Base-by-base conservation (phyloP, 176 grass and related monocot species). In the Eremochloa ophiuroides region DNA sequence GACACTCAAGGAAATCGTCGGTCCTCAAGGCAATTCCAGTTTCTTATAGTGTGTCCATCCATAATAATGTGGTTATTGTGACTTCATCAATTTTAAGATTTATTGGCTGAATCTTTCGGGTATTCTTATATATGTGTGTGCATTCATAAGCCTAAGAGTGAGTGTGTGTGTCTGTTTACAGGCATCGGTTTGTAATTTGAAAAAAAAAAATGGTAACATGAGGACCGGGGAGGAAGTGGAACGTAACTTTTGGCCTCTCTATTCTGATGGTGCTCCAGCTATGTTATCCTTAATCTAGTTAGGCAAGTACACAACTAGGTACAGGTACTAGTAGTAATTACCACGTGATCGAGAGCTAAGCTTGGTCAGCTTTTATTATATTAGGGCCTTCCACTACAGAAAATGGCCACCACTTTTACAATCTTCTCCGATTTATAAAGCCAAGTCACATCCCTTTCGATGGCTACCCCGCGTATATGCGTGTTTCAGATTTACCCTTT, bases 261-360 rank as follows among this genome's bases (percentile, higher is more conserved):
- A 20, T n/a, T 50, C 25, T 33, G 13, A 7, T 25, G 9, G 4
- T 41, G 11, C 16, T 76, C 71, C 53, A 26, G 20, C 37, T 27
- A 66, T 74, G 6, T 59, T 80, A 85, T 87, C 71, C 38, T n/a
- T 25, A 28, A 66, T 29, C 53, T 68, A 62, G 70, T 75, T 68
- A 42, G 50, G 62, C 7, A 67, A 68, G 70, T 66, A 75, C 48
- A 53, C 50, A 23, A 27, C 69, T n/a, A 60, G 28, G 20, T 68
- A n/a, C n/a, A n/a, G n/a, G n/a, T n/a, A 74, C 17, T 28, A 64
- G 10, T 33, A 35, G 20, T 55, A 83, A 65, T 51, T 51, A 66
- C n/a, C 59, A 51, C 43, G 43, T 83, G 81, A 64, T 66, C 53
- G 46, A 8, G 46, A 56, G 62, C 30, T 38, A 66, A 28, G n/a